A percentile compares a stretch with the other conserved stretches of the same genome.
Evolutionary conservation across 805 yeast genomes (phyloP).

Genomic region (Tetrapisispora taiwanensis): DNA sequence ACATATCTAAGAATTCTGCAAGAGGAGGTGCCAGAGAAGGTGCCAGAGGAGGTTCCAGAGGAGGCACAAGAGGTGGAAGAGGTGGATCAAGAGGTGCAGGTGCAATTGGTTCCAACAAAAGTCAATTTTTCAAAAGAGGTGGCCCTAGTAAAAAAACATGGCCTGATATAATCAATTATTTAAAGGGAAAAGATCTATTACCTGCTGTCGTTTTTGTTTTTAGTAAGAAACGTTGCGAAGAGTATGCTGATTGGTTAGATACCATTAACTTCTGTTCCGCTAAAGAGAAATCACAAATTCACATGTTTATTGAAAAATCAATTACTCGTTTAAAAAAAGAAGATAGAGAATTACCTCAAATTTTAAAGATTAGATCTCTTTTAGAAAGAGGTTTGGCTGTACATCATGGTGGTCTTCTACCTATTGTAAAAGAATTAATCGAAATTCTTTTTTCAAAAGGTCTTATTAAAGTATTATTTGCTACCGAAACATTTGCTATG

Average conservation of each 20-base stretch:
- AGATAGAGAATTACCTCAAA: constrained; percentile 90
- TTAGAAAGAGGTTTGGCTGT: constrained; percentile 88
- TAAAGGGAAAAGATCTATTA: constrained; percentile 57
- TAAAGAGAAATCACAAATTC: constrained; percentile 83
- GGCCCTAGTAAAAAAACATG: constrained; percentile 76
- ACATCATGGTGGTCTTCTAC: constrained; percentile 89
- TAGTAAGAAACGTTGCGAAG: constrained; percentile 88
- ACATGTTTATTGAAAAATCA: constrained; percentile 86
- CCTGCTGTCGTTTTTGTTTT: constrained; percentile 94
- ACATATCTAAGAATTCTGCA: constrained; percentile 32
- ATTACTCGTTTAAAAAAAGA: constrained; percentile 80
- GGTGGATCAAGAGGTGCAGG: constrained; percentile 34
- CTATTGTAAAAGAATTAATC: constrained; percentile 86
- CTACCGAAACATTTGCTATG: constrained; percentile 98
- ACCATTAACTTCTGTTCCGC: constrained; percentile 72
- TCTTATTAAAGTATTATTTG: constrained; percentile 81
- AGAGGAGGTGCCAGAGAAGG: constrained; percentile 24
- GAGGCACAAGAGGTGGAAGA: constrained; percentile 22
- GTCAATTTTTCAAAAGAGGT: constrained; percentile 37
- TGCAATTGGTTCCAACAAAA: constrained; percentile 28
- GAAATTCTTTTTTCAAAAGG: constrained; percentile 86
- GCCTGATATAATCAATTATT: constrained; percentile 58
- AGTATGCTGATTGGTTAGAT: constrained; percentile 69
- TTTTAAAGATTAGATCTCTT: constrained; percentile 69
- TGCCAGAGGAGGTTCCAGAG: constrained; percentile 19